Conservation (phyloP, 139 green algal species). For the Asterochloris erici region DNA sequence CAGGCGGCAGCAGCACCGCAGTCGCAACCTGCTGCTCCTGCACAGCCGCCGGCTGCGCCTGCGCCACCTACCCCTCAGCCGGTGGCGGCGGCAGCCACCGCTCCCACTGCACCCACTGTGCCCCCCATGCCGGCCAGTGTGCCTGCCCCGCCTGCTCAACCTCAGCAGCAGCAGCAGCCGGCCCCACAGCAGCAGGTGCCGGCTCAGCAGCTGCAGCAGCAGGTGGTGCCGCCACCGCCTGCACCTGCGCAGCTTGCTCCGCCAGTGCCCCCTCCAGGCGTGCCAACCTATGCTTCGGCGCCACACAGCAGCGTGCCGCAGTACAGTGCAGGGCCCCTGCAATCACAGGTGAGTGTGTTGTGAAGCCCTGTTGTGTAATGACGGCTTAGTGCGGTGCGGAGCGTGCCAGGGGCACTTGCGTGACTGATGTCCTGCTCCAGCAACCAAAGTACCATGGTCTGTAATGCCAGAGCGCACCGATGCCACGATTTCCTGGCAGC, state of each 20-base stretch:
- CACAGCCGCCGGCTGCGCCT: conserved; percentile 3
- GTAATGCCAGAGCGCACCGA: too few species aligned
- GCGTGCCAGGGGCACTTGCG: too few species aligned
- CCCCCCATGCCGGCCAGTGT: conserved; percentile 4
- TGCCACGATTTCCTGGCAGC: too few species aligned
- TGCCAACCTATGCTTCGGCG: too few species aligned
- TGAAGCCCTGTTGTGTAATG: too few species aligned
- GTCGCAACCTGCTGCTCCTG: not conserved
- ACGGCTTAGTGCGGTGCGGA: too few species aligned
- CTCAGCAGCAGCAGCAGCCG: not conserved
- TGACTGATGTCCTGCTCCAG: too few species aligned
- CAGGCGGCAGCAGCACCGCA: not conserved
- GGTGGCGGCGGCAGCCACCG: not conserved
- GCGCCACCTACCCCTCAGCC: conserved; percentile 5
- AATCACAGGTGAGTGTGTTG: too few species aligned
- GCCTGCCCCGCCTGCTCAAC: not conserved
- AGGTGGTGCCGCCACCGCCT: conserved; percentile 1
- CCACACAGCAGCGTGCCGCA: too few species aligned
- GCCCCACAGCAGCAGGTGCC: not conserved
- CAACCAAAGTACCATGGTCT: too few species aligned
- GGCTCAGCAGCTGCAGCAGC: not conserved
- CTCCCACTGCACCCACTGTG: conserved; percentile 1
- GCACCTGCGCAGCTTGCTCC: not conserved
- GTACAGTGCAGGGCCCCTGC: too few species aligned
- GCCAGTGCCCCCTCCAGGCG: not conserved